Base-by-base conservation (phyloP, 805 yeast genomes). In the Ogataea salicorniae region DNA sequence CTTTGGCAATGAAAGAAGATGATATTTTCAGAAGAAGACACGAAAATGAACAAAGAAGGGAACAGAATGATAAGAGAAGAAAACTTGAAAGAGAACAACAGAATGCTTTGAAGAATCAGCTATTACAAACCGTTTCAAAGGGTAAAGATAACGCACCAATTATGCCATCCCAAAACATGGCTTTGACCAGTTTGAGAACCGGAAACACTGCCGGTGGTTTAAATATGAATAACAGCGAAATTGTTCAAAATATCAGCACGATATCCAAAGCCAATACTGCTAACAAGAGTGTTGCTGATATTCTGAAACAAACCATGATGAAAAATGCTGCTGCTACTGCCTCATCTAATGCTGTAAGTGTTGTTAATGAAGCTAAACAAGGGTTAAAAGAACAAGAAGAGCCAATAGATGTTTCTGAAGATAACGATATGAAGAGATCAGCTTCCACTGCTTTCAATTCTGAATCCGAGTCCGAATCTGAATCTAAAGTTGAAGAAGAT, bases 131-230 rank as follows among this genome's bases (percentile, higher is more conserved):
- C 18, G 79, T 83, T 3, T 77, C 88, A 2, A 83, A 81, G 57
- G 89, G 90, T 2, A 79, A 81, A 51, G 95, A 87, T 53, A 81
- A 77, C 57, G 94, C 89, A 1, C 94, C 95, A 2, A 70, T 80
- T 2, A 67, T 71, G 13, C 87, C 95, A 0, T 79, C 79, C 45
- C 78, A 75, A 17, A 84, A 82, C 57, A 77, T 91, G 74, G 94
- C 94, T 11, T 67, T 90, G 51, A 83, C 84, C 66, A 84, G 85
- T 46, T 50, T 64, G 20, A 80, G 87, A 0, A 69, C 75, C n/a
- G 96, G 96, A 6, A 79, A 84, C 50, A 64, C 77, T 37, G 88
- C 87, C 5, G 80, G 76, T 15, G 81, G 84, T 1, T 66, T 77
- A 49, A 77, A 83, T 44, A 70, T 87, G 65, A 69, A 81, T 15